Base-by-base conservation (phyloP, 2,329 filamentous ascomycete species). In the Blastomyces percursus region DNA sequence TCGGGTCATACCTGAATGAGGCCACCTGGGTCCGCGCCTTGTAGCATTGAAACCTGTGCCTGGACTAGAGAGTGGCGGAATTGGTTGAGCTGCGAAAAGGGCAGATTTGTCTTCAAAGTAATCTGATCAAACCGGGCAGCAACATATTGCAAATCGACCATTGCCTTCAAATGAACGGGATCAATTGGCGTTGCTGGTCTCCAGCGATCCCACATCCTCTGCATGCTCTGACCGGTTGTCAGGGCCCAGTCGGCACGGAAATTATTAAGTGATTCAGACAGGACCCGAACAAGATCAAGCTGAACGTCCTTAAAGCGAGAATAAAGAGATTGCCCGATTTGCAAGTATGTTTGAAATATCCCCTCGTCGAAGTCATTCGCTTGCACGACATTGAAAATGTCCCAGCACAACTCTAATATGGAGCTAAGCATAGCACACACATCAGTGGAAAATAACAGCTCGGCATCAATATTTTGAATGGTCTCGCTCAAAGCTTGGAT, bases 141-240 rank as follows among this genome's bases (percentile, higher is more conserved):
- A 40, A 74, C 68, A 2, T 66, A 63, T 62, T 77, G 74, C 38
- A 77, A 62, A 19, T 76, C 71, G 46, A 75, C 65, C 56, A 76
- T 63, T 27, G 69, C 73, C 55, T 67, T 63, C 51, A 77, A 63
- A 62, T 76, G 73, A 7, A 67, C 64, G 60, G 71, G 67, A 32
- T 71, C 72, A 19, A 70, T 67, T 52, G 82, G 77, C 3, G 81
- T 82, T 12, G 70, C 70, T 40, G 91, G 90, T 61, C 88, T 84
- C 69, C 95, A 83, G 1, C 79, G 70, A 51, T 84, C 82, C 93
- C 92, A 96, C 5, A 96, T 80, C 9, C 78, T 73, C 70, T 94
- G 89, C 89, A 95, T 94, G 67, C 85, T 87, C 14, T 91, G 77
- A 0, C 91, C 91, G 1, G 88, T 91, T 0, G 80, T 85, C 16